A percentile compares a stretch with the other conserved stretches of the same genome.
Conservation (phyloP, 345 rosid species). For the Pugionium cornutum region DNA sequence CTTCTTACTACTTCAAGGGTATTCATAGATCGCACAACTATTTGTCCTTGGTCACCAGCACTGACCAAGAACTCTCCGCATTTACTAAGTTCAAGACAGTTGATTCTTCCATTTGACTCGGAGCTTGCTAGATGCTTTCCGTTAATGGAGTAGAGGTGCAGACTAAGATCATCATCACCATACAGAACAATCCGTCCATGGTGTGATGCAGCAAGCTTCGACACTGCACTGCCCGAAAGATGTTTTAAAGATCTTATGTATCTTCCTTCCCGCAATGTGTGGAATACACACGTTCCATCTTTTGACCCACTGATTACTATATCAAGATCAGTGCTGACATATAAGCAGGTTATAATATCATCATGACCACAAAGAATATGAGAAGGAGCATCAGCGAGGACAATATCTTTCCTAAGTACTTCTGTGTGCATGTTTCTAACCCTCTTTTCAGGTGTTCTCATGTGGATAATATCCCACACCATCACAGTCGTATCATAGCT, state of each 20-base stretch:
- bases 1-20: conserved; percentile 74
- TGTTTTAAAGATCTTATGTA: conserved; percentile 82
- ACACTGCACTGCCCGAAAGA: conserved; percentile 81
- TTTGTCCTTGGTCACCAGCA: conserved; percentile 95
- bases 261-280: conserved; percentile 86
- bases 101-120: conserved; percentile 91
- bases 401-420: conserved; percentile 59
- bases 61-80: conserved; percentile 92
- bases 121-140: conserved; percentile 89
- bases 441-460: conserved; percentile 63
- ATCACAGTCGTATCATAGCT: conserved; percentile 95
- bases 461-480: conserved; percentile 84
- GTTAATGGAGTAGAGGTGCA: conserved; percentile 84
- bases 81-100: conserved; percentile 78
- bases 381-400: conserved; percentile 84
- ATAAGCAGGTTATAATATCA: conserved; percentile 87
- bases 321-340: conserved; percentile 82
- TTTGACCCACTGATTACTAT: conserved; percentile 96
- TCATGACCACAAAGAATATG: conserved; percentile 96
- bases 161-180: conserved; percentile 88
- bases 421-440: conserved; percentile 56
- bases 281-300: conserved; percentile 94
- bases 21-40: conserved; percentile 89
- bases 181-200: conserved; percentile 81
- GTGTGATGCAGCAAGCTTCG: conserved; percentile 81